These are phyloP conservation scores for Alopecurus myosuroides DNA, from an alignment of 176 grass and related monocot species.

Conservation along the genomic window DNA sequence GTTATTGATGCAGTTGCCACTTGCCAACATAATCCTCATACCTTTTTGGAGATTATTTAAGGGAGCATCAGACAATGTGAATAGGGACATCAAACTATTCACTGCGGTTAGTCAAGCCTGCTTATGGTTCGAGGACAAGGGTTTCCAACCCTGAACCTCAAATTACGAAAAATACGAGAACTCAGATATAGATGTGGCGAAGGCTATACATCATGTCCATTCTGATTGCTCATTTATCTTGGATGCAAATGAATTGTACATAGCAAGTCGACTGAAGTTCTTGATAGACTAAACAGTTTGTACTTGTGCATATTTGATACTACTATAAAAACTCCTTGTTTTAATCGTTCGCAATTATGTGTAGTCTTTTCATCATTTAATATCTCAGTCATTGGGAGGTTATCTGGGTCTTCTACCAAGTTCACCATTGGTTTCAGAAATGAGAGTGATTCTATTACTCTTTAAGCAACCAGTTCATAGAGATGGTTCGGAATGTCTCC, in stretches of 20 bases:
- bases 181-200: constrained; percentile 75
- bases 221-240: constrained; percentile 81
- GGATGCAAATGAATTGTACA: constrained; percentile 93
- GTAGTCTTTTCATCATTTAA: not conserved
- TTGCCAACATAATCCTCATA: no score
- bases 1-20: no score
- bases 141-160: constrained; percentile 83
- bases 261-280: constrained; percentile 73
- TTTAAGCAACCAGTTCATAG: constrained; percentile 89
- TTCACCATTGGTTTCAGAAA: constrained; percentile 43
- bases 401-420: not conserved
- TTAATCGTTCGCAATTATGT: not conserved
- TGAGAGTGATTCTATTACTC: constrained; percentile 63
- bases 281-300: constrained; percentile 76
- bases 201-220: constrained; percentile 62
- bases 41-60: no score
- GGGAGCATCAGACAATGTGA: no score
- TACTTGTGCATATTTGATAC: not conserved
- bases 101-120: not conserved
- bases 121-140: constrained; percentile 59
- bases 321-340: not conserved
- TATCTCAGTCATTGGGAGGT: not conserved
- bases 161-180: constrained; percentile 82
- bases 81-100: constrained; percentile 24
- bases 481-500: no score